Base-by-base conservation (phyloP, 495 filamentous ascomycete genomes). In the Chaetomium cochliodes region DNA sequence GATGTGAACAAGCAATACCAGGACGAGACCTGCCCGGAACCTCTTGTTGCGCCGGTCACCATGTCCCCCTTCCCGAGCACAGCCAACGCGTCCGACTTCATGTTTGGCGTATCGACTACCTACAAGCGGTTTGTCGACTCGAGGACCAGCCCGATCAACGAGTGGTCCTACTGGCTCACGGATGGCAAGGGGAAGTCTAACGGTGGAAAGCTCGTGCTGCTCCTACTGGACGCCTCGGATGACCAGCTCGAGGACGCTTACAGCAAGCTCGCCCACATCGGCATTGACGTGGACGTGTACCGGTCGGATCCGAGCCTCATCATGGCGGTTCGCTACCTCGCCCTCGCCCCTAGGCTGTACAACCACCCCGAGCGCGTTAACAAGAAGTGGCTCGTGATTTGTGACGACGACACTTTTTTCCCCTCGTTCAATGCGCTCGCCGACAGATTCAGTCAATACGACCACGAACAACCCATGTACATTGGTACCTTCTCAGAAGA, bases 331-430 rank as follows among this genome's bases (percentile, higher is more conserved):
- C 78, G 79, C 47, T 81, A 81, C 54, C 73, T 82, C 68, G 85
- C 79, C 61, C 83, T 68, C 74, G 89, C 78, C 73, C 84, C 68
- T 65, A 86, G 67, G 62, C 79, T 76, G 78, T 82, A 81, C 67
- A 76, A 80, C 61, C 78, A 81, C 64, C 79, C 71, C 74, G 71
- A 82, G 68, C 66, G 85, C 70, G 18, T 69, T 74, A 64, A 82
- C 78, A 84, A 76, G 67, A 83, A 85, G 67, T 92, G 87, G 88
- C 80, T 90, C 25, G 84, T 85, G 60, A 82, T 88, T 51, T 86
- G 87, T 60, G 88, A 91, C 64, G 88, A 92, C 69, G 89, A 92
- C 69, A 92, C 89, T 22, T 90, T 89, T 72, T 88, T 90, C 75
- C 82, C 87, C 11, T 89, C 86, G 42, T 79, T 90, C 20, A 84